These are phyloP conservation scores for Salicornia ramosissima DNA, from an alignment of 148 eudicot genomes.

Conservation along the genomic window DNA sequence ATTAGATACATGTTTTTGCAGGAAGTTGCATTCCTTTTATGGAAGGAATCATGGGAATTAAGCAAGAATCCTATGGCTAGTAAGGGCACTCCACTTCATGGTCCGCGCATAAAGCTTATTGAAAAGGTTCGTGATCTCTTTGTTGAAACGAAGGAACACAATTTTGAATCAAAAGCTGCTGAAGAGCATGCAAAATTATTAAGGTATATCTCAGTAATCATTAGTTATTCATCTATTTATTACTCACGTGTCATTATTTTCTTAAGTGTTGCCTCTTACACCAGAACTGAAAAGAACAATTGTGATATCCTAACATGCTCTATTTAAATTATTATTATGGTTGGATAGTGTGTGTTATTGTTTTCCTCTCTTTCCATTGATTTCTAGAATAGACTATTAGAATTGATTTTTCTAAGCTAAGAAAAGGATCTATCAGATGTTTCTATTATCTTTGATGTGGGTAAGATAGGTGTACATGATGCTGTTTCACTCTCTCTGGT, in stretches of 20 bases:
- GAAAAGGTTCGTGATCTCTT: constrained; percentile 85
- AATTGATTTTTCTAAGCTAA: neutral
- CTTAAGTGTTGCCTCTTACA: neutral
- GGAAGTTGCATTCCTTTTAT: constrained; percentile 90
- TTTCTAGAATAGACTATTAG: no score
- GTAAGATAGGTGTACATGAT: no score
- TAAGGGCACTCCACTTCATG: constrained; percentile 84
- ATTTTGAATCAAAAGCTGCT: constrained; percentile 91
- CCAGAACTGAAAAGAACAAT: neutral
- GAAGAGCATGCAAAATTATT: constrained; percentile 96
- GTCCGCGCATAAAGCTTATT: constrained; percentile 84
- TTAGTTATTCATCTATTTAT: neutral
- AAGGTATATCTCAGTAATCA: constrained; percentile 40
- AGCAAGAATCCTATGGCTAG: constrained; percentile 92
- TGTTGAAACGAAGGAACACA: constrained; percentile 84
- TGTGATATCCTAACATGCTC: neutral
- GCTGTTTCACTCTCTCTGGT: no score
- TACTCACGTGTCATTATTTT: neutral
- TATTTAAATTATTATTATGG: neutral
- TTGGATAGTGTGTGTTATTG: neutral
- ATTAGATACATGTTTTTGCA: constrained; percentile 27
- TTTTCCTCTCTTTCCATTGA: no score
- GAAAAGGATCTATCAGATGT: neutral
- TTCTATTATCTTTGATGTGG: no score
- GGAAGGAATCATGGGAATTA: constrained; percentile 92